These are phyloP conservation scores for Saxispiralis lemnorum DNA, from an alignment of 495 filamentous ascomycete genomes.

Conservation along the genomic window DNA sequence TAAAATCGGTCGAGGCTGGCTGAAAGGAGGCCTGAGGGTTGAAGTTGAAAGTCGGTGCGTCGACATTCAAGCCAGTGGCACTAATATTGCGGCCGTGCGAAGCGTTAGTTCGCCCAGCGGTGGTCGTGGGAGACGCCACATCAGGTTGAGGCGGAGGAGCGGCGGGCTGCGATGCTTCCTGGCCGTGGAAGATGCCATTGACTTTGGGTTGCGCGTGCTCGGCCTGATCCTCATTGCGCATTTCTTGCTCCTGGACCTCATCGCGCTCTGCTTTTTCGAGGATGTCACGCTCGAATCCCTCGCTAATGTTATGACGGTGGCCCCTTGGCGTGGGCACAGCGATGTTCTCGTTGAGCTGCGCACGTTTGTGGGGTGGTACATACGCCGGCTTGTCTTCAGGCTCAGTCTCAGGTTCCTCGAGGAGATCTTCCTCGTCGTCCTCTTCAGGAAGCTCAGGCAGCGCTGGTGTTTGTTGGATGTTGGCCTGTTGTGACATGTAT, in stretches of 20 bases:
- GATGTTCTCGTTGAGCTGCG: constrained; percentile 36
- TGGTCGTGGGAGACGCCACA: too few relatives aligned
- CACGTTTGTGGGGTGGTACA: constrained; percentile 17
- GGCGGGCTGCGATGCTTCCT: background rate
- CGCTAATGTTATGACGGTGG: constrained; percentile 48
- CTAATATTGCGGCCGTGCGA: too few relatives aligned
- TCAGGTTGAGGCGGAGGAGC: too few relatives aligned
- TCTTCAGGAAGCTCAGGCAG: constrained; percentile 37
- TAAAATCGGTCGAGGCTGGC: constrained; percentile 38
- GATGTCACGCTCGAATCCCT: constrained; percentile 66
- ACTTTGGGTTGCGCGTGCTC: background rate
- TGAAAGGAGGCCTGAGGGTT: constrained; percentile 48
- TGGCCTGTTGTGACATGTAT: constrained; percentile 32
- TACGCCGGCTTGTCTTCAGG: constrained; percentile 3
- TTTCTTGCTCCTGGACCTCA: constrained; percentile 1
- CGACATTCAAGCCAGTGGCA: constrained; percentile 52
- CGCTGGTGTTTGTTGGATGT: constrained; percentile 38
- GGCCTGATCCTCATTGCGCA: background rate
- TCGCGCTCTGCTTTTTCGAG: constrained; percentile 73
- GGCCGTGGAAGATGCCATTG: background rate
- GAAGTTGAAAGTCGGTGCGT: constrained; percentile 73
- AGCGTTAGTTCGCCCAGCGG: too few relatives aligned
- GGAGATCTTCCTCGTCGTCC: constrained; percentile 30
- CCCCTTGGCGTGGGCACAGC: constrained; percentile 48
- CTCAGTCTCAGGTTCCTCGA: constrained; percentile 29